phyloP scores from a whole-genome alignment of 78 protist species.

The Emiliania huxleyi region DNA sequence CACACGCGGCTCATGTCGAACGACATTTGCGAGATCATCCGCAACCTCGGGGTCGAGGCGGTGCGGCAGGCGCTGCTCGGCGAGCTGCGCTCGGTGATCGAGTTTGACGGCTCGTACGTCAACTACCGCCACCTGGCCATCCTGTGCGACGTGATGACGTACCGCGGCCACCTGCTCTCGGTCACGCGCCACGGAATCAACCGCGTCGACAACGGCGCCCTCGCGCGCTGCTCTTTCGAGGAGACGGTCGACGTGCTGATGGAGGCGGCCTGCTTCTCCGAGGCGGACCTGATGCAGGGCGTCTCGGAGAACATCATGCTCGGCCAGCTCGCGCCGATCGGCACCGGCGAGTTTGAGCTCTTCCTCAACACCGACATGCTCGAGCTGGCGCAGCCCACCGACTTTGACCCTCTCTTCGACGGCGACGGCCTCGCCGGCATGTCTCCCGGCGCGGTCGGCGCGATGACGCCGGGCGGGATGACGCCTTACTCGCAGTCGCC shows the following conservation, averaged over 20 bases:
- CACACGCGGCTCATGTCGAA: constrained; percentile 79
- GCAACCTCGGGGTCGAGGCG: constrained; percentile 98
- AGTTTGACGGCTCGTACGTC: constrained; percentile 91
- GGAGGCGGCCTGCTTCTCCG: constrained; percentile 92
- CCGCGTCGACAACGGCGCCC: constrained; percentile 75
- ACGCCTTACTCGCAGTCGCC: background rate
- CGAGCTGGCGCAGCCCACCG: constrained; percentile 33
- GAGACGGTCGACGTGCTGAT: constrained; percentile 97
- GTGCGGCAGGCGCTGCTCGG: constrained; percentile 83
- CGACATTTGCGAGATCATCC: constrained; percentile 88
- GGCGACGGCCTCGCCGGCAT: background rate
- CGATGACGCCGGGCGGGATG: background rate
- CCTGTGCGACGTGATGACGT: constrained; percentile 97
- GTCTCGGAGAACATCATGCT: constrained; percentile 94
- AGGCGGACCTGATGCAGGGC: constrained; percentile 88
- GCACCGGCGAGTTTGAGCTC: constrained; percentile 89
- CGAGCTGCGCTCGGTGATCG: constrained; percentile 87
- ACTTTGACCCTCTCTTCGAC: background rate
- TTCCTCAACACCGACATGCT: constrained; percentile 75
- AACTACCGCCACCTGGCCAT: constrained; percentile 97
- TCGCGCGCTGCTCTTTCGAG: constrained; percentile 96
- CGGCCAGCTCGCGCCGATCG: constrained; percentile 93
- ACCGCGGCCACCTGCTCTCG: constrained; percentile 89
- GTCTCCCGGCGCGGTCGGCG: background rate
- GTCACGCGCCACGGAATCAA: constrained; percentile 99